Evolutionary conservation across 2,329 filamentous ascomycete genomes (phyloP).

Genomic region (Talaromyces sp.): DNA sequence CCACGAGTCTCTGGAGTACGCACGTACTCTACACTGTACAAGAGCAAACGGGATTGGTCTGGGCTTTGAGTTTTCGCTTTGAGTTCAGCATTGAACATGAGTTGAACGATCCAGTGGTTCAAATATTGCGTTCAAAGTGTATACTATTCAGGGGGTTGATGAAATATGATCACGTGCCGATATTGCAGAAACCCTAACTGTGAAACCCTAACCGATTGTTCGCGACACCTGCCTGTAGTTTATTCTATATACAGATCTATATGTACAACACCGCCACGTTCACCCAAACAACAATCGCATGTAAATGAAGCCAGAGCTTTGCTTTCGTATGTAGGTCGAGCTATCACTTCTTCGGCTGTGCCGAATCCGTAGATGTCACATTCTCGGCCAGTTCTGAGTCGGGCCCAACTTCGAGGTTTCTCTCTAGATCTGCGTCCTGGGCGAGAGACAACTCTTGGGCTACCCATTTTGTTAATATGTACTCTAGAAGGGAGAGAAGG

Average conservation of each 20-base stretch:
- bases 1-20: background rate
- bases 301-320: background rate
- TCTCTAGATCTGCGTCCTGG: conserved; percentile 39
- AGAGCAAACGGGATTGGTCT: background rate
- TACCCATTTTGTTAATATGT: conserved; percentile 27
- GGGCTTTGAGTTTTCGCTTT: background rate
- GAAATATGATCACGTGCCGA: background rate
- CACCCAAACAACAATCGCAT: background rate
- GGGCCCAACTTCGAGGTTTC: conserved; percentile 37
- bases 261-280: background rate
- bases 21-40: background rate
- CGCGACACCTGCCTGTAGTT: background rate
- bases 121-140: background rate
- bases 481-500: background rate
- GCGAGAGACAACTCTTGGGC: conserved; percentile 60
- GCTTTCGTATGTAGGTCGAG: background rate
- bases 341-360: conserved; percentile 9
- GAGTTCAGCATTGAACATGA: background rate
- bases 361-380: conserved; percentile 1
- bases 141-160: background rate
- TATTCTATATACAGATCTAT: background rate
- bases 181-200: background rate
- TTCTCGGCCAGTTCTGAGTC: conserved; percentile 21
- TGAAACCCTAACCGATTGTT: background rate
- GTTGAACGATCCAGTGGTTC: background rate